Base-by-base conservation (phyloP, 1,139 yeast species). In the Yamadazyma atlantica region DNA sequence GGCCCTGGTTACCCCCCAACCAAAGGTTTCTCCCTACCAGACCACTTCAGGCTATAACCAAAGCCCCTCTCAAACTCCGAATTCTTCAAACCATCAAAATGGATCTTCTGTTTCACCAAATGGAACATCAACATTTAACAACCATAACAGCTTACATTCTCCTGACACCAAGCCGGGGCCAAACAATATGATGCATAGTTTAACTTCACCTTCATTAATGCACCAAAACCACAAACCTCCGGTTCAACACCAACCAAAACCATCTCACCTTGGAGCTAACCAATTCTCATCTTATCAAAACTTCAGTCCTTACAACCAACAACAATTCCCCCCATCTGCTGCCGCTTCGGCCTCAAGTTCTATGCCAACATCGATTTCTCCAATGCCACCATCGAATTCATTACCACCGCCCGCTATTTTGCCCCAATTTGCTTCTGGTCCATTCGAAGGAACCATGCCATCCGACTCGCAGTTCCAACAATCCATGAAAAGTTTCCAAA, bases 251-350 rank as follows among this genome's bases (percentile, higher is more conserved):
- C 30, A 28, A 9, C 29, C 29, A n/a, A 4, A n/a, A 28, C 30
- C 30, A 26, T 26, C 29, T 12, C 15, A n/a, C 6, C 16, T 26
- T 26, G 15, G 15, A 6, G 14, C 29, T 26, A 24, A 7, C 17
- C 29, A 26, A 11, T 13, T 6, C n/a, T 4, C 30, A 8, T 15
- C 19, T 5, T 28, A 12, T 23, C 34, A 17, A 13, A 11, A 8
- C 11, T 27, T n/a, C 33, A 32, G 17, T 22, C 36, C 29, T 18
- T 14, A 18, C 11, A 31, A 17, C 22, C 34, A 23, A 23, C 26
- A 19, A 34, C 32, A 33, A 28, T 27, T 17, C 8, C 28, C 26
- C 11, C 30, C 29, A n/a, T 12, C 29, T 25, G 11, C 32, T 29
- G 6, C 8, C 6, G 8, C 6, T 9, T 19, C 22, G 9, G 22